Evolutionary conservation across 352 stramenopile species (phyloP).

Genomic region (Phytophthora ramorum): DNA sequence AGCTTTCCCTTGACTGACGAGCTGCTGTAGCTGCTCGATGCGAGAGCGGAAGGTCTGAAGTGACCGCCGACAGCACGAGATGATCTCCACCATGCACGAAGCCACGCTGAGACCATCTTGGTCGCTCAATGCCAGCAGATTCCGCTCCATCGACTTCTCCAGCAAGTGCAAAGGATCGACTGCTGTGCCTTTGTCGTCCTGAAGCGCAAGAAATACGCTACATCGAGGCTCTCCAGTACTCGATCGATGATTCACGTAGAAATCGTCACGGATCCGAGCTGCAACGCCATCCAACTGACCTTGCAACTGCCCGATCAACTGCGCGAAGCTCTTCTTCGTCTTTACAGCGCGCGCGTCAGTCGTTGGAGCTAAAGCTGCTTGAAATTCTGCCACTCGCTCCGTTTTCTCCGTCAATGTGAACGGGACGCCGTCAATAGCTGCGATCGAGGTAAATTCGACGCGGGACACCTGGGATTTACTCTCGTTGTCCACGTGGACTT

Average conservation of each 20-base stretch:
- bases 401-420: constrained; percentile 42
- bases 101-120: constrained; percentile 65
- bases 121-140: constrained; percentile 56
- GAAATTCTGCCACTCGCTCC: constrained; percentile 34
- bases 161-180: constrained; percentile 8
- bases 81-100: constrained; percentile 67
- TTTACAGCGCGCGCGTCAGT: not conserved
- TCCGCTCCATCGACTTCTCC: constrained; percentile 21
- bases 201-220: constrained; percentile 26
- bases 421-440: not conserved
- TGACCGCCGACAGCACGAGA: constrained; percentile 50
- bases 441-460: constrained; percentile 30
- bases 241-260: constrained; percentile 27
- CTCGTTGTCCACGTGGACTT: constrained; percentile 4
- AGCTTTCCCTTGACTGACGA: constrained; percentile 50
- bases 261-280: constrained; percentile 26
- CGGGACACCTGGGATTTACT: constrained; percentile 13
- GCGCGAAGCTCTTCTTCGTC: constrained; percentile 35
- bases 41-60: constrained; percentile 42
- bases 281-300: constrained; percentile 14
- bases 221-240: not conserved
- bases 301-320: constrained; percentile 26
- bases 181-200: not conserved
- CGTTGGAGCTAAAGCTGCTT: constrained; percentile 6
- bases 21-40: constrained; percentile 35